Evolutionary conservation across 371 early-diverging fungal species (phyloP).

Genomic region (Thermomucor indicae-seudaticae): DNA sequence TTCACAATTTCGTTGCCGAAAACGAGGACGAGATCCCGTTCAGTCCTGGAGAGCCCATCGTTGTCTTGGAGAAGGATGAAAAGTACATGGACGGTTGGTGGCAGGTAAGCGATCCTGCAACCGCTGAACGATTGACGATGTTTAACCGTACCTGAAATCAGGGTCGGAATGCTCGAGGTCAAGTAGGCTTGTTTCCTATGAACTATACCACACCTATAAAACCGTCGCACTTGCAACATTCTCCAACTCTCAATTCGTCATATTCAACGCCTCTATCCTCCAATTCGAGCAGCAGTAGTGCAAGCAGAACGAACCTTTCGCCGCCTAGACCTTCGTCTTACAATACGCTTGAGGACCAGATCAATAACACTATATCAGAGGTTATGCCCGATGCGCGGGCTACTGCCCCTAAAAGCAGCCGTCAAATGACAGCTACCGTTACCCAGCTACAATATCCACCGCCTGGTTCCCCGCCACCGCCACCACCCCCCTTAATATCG

Average conservation of each 20-base stretch:
- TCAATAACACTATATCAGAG: conserved; percentile 15
- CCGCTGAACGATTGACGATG: not conserved
- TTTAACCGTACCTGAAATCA: conserved; percentile 10
- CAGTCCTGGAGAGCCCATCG: conserved; percentile 66
- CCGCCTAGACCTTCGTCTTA: no score
- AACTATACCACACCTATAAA: conserved; percentile 49
- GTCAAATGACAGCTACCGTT: no score
- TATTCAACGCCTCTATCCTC: conserved; percentile 5
- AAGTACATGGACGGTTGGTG: conserved; percentile 85
- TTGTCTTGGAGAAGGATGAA: conserved; percentile 78
- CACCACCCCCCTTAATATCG: conserved; percentile 7
- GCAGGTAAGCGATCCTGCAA: conserved; percentile 55
- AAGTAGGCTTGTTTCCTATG: conserved; percentile 66
- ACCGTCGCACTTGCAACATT: conserved; percentile 5
- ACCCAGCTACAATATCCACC: conserved; percentile 11
- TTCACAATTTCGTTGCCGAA: conserved; percentile 68
- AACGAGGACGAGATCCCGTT: conserved; percentile 81
- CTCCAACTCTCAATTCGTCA: conserved; percentile 7
- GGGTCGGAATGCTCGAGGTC: conserved; percentile 60
- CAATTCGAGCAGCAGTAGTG: conserved; percentile 1
- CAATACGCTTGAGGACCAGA: conserved; percentile 13
- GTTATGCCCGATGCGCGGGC: no score
- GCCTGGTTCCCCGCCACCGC: conserved; percentile 4
- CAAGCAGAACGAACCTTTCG: not conserved
- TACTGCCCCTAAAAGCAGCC: no score